Conservation (phyloP, 768 basidiomycete genomes). For the Amanita fuliginea region DNA sequence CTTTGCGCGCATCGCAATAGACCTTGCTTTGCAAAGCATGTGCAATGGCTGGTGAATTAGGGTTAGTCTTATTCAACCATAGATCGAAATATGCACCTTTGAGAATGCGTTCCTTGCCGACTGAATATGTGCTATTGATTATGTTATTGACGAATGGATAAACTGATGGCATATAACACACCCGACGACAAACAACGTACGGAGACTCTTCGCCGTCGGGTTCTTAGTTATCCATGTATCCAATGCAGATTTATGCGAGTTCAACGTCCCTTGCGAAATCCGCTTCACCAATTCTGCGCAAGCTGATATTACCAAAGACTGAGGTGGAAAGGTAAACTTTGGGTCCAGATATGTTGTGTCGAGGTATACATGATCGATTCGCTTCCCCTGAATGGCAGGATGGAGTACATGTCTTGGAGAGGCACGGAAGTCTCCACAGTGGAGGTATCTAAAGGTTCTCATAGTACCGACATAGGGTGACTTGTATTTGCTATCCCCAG, state of each 20-base stretch:
- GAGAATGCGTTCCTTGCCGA: conserved; percentile 95
- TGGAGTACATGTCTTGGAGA: conserved; percentile 83
- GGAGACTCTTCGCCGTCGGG: conserved; percentile 29
- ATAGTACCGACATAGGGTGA: conserved; percentile 61
- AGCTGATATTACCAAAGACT: conserved; percentile 87
- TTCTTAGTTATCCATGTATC: conserved; percentile 39
- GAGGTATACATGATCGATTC: conserved; percentile 80
- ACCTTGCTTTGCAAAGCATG: conserved; percentile 71
- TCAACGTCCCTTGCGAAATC: conserved; percentile 33
- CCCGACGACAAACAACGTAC: conserved; percentile 53
- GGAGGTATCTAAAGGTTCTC: conserved; percentile 76
- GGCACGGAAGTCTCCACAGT: conserved; percentile 92
- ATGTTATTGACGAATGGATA: neutral
- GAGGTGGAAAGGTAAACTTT: conserved; percentile 93
- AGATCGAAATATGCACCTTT: conserved; percentile 47
- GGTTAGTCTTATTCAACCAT: neutral
- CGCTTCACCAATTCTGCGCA: conserved; percentile 75
- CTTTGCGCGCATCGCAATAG: conserved; percentile 82
- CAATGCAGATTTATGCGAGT: conserved; percentile 26
- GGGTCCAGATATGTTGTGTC: conserved; percentile 96
- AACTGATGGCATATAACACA: too few relatives aligned
- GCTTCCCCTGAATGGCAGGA: conserved; percentile 71
- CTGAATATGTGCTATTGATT: conserved; percentile 73
- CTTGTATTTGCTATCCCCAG: conserved; percentile 73
- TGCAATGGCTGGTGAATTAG: conserved; percentile 55